These are phyloP conservation scores for Aegle marmelos DNA, from an alignment of 345 rosid genomes.

Conservation along the genomic window DNA sequence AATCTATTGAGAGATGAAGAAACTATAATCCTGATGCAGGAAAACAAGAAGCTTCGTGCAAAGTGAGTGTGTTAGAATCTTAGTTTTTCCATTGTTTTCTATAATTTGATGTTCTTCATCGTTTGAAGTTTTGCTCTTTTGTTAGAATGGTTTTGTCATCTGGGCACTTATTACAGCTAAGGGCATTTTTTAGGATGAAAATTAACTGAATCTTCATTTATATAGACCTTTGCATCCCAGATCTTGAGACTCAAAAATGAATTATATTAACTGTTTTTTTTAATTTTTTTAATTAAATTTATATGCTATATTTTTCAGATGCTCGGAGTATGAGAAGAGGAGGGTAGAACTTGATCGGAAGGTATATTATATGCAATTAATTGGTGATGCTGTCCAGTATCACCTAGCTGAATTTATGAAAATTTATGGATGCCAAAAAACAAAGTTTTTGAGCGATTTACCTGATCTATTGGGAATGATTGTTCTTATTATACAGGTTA, in stretches of 20 bases:
- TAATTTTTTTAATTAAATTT: background rate
- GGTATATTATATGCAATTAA: slow-evolving; percentile 34
- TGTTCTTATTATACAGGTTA: slow-evolving; percentile 39
- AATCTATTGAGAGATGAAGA: slow-evolving; percentile 32
- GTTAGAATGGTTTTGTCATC: background rate
- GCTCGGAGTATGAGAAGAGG: slow-evolving; percentile 58
- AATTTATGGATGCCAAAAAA: background rate
- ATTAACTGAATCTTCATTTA: background rate
- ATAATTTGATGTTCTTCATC: background rate
- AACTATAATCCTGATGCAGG: slow-evolving; percentile 46
- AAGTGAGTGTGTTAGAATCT: slow-evolving; percentile 42
- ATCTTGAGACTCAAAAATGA: background rate
- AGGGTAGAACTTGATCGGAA: slow-evolving; percentile 51
- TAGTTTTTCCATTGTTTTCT: background rate
- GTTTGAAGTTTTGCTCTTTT: background rate
- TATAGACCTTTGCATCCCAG: background rate
- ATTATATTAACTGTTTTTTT: background rate
- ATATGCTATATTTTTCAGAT: slow-evolving; percentile 39
- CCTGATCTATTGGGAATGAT: background rate
- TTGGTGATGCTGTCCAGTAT: background rate
- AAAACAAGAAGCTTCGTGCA: slow-evolving; percentile 60
- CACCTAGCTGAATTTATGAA: background rate
- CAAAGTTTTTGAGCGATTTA: background rate
- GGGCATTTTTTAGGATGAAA: background rate
- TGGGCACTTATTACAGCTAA: background rate